A percentile compares a stretch with the other conserved stretches of the same genome.
These are phyloP conservation scores for Alternaria gansuensis DNA, from an alignment of 2,329 filamentous ascomycete genomes.

Conservation along the genomic window DNA sequence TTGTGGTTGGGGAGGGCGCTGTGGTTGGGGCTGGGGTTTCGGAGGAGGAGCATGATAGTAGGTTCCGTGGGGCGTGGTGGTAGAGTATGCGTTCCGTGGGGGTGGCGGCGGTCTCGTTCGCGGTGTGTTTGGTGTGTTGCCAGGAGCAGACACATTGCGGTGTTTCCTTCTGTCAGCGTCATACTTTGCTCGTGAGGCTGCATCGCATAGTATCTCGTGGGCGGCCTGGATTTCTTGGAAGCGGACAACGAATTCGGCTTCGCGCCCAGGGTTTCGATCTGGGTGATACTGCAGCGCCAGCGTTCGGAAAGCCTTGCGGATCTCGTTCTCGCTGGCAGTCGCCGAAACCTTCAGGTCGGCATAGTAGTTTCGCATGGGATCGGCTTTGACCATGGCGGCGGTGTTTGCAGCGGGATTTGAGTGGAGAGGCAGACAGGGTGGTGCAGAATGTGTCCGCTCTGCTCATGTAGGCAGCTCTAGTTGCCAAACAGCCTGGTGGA, in stretches of 20 bases:
- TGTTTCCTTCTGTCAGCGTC: conserved; percentile 67
- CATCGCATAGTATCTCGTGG: conserved; percentile 76
- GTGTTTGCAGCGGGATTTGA: conserved; percentile 13
- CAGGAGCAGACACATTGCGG: conserved; percentile 39
- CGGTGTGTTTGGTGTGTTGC: conserved; percentile 53
- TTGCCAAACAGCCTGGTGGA: conserved; percentile 13
- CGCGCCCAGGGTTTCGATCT: conserved; percentile 85
- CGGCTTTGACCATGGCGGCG: conserved; percentile 70
- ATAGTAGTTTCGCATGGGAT: conserved; percentile 80
- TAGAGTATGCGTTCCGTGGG: conserved; percentile 55
- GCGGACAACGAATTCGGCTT: conserved; percentile 79
- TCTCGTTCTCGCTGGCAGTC: conserved; percentile 74
- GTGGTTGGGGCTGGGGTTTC: conserved; percentile 35
- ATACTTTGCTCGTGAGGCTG: conserved; percentile 67
- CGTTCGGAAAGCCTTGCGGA: conserved; percentile 87
- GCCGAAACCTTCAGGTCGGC: conserved; percentile 78
- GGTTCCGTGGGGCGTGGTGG: conserved; percentile 45
- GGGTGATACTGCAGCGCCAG: conserved; percentile 87
- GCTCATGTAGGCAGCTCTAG: conserved; percentile 31
- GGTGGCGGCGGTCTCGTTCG: conserved; percentile 56
- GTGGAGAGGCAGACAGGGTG: conserved; percentile 3
- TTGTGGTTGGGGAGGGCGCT: conserved; percentile 40
- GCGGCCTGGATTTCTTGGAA: conserved; percentile 89
- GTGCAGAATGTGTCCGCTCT: neutral
- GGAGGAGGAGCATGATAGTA: conserved; percentile 48